Evolutionary conservation across 108 stramenopile genomes (phyloP).

Genomic region (Skeletonema menzelii): DNA sequence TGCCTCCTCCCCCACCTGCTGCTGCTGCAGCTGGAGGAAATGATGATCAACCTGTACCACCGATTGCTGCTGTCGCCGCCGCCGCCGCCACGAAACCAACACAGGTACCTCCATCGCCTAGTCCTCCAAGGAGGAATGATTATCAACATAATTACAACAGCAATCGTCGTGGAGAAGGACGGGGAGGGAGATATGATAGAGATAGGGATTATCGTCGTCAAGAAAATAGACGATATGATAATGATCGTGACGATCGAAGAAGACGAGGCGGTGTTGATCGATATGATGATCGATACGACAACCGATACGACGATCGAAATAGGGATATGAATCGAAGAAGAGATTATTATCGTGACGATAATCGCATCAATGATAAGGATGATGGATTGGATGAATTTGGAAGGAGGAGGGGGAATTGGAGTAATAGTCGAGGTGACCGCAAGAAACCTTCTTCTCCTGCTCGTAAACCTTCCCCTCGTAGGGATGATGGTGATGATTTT

Average conservation of each 20-base stretch:
- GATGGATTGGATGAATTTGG: not conserved
- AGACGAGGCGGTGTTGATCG: not conserved
- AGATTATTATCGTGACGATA: not conserved
- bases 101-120: constrained; percentile 33
- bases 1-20: constrained; percentile 11
- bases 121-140: constrained; percentile 17
- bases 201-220: constrained; percentile 9
- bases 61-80: not conserved
- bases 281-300: not conserved
- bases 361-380: not conserved
- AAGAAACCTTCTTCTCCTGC: not conserved
- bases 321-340: not conserved
- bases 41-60: not conserved
- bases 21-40: constrained; percentile 12
- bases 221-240: not conserved
- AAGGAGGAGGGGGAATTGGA: not conserved
- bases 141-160: not conserved
- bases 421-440: not conserved
- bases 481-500: not conserved
- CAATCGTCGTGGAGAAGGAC: constrained; percentile 6
- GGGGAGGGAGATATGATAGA: not conserved
- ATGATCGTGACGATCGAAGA: constrained; percentile 9
- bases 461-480: not conserved
- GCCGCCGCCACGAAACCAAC: constrained; percentile 14
- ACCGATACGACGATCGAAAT: not conserved